Conservation (phyloP, 768 basidiomycete genomes). For the Hysterangium stoloniferum region DNA sequence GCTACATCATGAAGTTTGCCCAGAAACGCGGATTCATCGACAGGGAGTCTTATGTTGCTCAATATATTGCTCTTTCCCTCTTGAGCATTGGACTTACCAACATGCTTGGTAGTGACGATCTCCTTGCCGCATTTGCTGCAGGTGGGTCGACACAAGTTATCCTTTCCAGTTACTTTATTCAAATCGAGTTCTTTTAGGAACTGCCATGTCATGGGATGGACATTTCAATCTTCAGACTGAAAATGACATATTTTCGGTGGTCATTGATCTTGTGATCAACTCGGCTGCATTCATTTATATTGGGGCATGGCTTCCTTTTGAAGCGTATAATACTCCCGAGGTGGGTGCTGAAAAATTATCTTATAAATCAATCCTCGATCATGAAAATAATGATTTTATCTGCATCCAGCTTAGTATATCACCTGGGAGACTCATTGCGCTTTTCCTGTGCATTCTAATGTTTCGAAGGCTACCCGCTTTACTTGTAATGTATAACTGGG, state of each 20-base stretch:
- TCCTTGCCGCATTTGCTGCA: constrained; percentile 83
- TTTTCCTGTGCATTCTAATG: constrained; percentile 61
- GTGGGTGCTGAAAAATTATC: too few species aligned
- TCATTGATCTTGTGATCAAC: constrained; percentile 83
- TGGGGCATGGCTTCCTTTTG: constrained; percentile 71
- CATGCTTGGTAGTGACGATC: constrained; percentile 77
- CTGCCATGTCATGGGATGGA: constrained; percentile 88
- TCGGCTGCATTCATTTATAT: constrained; percentile 76
- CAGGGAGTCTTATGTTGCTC: constrained; percentile 81
- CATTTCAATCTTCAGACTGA: constrained; percentile 75
- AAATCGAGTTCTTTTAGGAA: constrained; percentile 43
- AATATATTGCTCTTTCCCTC: constrained; percentile 66
- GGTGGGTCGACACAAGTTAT: constrained; percentile 33
- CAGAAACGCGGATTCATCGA: constrained; percentile 60
- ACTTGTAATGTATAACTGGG: constrained; percentile 67
- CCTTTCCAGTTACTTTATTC: constrained; percentile 4
- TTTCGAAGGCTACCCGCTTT: constrained; percentile 79
- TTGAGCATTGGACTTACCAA: constrained; percentile 75
- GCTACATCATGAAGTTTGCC: constrained; percentile 63
- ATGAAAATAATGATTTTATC: not conserved
- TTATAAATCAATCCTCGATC: not conserved
- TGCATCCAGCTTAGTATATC: constrained; percentile 41
- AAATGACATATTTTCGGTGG: constrained; percentile 80
- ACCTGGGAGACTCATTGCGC: constrained; percentile 62
- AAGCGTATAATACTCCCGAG: constrained; percentile 24